phyloP scores from a whole-genome alignment of 2,329 filamentous ascomycete species.

The Colletotrichum graminicola region DNA sequence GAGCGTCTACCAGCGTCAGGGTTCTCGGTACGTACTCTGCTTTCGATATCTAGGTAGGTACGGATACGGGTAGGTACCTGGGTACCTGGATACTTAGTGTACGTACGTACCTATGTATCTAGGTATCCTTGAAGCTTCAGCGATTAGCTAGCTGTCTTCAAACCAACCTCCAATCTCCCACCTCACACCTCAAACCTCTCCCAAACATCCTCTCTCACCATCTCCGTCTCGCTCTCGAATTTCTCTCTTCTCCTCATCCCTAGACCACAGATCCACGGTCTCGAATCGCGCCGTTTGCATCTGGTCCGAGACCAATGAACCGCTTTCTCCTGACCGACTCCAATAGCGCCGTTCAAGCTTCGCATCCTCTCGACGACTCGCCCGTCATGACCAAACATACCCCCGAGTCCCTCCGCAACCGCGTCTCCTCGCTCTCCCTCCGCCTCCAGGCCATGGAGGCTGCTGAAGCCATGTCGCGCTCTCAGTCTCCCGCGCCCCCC shows the following conservation, averaged over 20 bases:
- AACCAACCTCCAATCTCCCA: not conserved
- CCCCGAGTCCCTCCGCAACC: conserved; percentile 57
- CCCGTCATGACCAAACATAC: conserved; percentile 60
- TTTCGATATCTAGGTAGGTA: too few species aligned
- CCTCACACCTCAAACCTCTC: not conserved
- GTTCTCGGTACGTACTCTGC: too few species aligned
- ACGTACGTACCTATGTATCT: not conserved
- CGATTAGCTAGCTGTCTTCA: conserved; percentile 20
- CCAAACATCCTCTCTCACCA: not conserved
- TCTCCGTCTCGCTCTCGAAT: conserved; percentile 1
- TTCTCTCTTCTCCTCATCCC: not conserved
- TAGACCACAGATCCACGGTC: too few species aligned
- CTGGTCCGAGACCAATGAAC: conserved; percentile 26
- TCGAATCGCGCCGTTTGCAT: not conserved
- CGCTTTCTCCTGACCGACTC: conserved; percentile 5
- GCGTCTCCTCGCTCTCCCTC: conserved; percentile 60
- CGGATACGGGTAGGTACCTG: too few species aligned
- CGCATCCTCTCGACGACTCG: conserved; percentile 1
- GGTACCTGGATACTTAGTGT: not conserved
- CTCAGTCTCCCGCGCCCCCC: conserved; percentile 46
- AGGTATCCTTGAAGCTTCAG: conserved; percentile 31
- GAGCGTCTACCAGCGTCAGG: not conserved
- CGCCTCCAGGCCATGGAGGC: conserved; percentile 54
- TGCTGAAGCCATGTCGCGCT: conserved; percentile 37
- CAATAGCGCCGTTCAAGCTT: conserved; percentile 8